Evolutionary conservation across 805 yeast genomes (phyloP), one percentile per base, ranked within the genome.

Genomic region (Metschnikowia lachancei): DNA sequence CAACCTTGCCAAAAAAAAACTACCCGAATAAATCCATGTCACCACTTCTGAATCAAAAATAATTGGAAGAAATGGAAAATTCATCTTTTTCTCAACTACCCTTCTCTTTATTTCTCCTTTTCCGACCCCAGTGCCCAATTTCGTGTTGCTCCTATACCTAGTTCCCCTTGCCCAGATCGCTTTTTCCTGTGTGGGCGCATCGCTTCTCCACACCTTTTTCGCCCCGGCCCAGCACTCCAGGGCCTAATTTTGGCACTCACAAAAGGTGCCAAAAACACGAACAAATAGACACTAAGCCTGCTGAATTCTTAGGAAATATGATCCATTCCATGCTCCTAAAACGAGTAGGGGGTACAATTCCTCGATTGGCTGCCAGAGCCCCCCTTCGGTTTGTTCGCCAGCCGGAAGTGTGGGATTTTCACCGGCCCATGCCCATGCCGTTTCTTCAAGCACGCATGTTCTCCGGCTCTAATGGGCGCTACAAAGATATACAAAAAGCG

Each of bases 161-260:
- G n/a, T n/a, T n/a, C n/a, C n/a, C n/a, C n/a, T n/a, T n/a, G n/a
- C n/a, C n/a, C n/a, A n/a, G n/a, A n/a, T n/a, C n/a, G n/a, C n/a
- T n/a, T 20, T 8, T 20, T 20, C 39, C 39, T 41, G 44, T 24
- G 28, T 26, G 31, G 24, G 8, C 24, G 34, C 44, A 35, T 29
- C 45, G n/a, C 40, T 35, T 41, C 45, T 41, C 45, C 45, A 36
- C 45, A 36, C 45, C 40, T 37, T 35, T 20, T 35, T 41, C 20
- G 30, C 38, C 9, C 19, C 14, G 32, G 28, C 11, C 28, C 28
- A 26, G 28, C 28, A 26, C 24, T 26, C 28, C 28, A 10, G 28
- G 10, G 12, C 12, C 28, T 26, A 26, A 26, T 26, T 20, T 26
- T 26, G 28, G 28, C 12, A 9, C 28, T 26, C 28, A 26, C 12